Base-by-base conservation (phyloP, 2,329 filamentous ascomycete species). In the Dothistroma septosporum region DNA sequence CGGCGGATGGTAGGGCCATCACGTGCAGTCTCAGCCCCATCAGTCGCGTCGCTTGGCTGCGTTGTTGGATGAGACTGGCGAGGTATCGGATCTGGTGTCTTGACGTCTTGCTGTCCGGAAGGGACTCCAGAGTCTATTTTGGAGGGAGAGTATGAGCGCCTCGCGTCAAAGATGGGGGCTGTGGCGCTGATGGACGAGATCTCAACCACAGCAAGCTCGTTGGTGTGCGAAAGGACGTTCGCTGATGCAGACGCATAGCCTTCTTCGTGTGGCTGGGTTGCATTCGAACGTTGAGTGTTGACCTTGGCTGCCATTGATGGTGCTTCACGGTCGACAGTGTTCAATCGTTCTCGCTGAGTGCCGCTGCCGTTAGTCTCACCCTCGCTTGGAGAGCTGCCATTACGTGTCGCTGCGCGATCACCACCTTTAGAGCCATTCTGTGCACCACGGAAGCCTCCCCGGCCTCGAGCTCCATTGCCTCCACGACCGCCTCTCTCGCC, bases 401-500 rank as follows among this genome's bases (percentile, higher is more conserved):
- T 59, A 46, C 64, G 58, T 31, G 57, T 49, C 22, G 61, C 50
- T 24, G 63, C 37, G 31, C 77, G 77, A 57, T 78, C 77, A 58
- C 70, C 60, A 52, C 70, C 66, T 53, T 70, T 73, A 46, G 71
- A 69, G 60, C 77, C 76, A 55, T 75, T 78, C 37, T 70, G 70
- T 56, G 69, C 70, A 37, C 77, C 77, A 55, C 70, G 70, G 57
- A 75, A 71, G 50, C 75, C 73, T 67, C 78, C 73, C 62, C 81
- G 77, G 61, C 78, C 75, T 64, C 66, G 73, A 60, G 70, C 69
- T 60, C 82, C 80, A 65, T 83, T 76, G 61, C 84, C 81, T 68
- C 82, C 82, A 71, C 85, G 82, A 58, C 81, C 76, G 57, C 80
- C 76, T 69, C 83, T 79, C 62, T 84, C 82, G 57, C 83, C 82